These are phyloP conservation scores for Fonsecaea pedrosoi DNA, from an alignment of 2,329 filamentous ascomycete genomes.

Conservation along the genomic window DNA sequence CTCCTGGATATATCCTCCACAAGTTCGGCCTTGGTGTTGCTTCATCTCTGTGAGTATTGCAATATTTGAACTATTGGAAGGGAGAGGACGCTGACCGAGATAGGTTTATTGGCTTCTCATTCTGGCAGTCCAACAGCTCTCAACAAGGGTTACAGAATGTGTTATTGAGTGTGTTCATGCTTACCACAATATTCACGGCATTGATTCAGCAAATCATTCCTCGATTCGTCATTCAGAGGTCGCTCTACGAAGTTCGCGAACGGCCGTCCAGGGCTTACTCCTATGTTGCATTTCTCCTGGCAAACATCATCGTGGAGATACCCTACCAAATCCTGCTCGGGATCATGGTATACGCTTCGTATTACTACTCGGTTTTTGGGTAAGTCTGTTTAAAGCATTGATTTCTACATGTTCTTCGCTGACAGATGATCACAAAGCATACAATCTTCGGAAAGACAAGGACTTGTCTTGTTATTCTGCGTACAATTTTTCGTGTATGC, in stretches of 20 bases:
- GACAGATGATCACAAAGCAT: not conserved
- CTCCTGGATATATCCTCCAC: slow-evolving; percentile 82
- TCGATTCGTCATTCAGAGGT: slow-evolving; percentile 72
- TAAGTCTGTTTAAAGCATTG: slow-evolving; percentile 56
- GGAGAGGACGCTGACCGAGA: not conserved
- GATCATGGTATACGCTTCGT: slow-evolving; percentile 72
- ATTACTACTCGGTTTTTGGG: slow-evolving; percentile 75
- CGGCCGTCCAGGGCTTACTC: slow-evolving; percentile 75
- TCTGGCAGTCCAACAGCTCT: slow-evolving; percentile 70
- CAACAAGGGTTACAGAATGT: slow-evolving; percentile 72
- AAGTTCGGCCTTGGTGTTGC: slow-evolving; percentile 72
- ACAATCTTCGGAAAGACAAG: slow-evolving; percentile 5
- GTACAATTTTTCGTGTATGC: slow-evolving; percentile 72
- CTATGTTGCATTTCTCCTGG: slow-evolving; percentile 73
- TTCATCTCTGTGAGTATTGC: slow-evolving; percentile 69
- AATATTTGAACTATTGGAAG: too few species aligned
- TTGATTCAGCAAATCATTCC: slow-evolving; percentile 50
- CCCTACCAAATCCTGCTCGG: slow-evolving; percentile 69
- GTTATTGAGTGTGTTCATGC: slow-evolving; percentile 74
- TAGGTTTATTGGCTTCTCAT: slow-evolving; percentile 76
- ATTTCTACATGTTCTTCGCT: slow-evolving; percentile 44
- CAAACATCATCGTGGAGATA: slow-evolving; percentile 72
- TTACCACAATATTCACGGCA: slow-evolving; percentile 45
- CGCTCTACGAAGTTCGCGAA: slow-evolving; percentile 72
- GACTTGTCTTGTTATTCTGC: not conserved